phyloP scores from a whole-genome alignment of 176 grass and related monocot species.

The Aegilops tauschii region DNA sequence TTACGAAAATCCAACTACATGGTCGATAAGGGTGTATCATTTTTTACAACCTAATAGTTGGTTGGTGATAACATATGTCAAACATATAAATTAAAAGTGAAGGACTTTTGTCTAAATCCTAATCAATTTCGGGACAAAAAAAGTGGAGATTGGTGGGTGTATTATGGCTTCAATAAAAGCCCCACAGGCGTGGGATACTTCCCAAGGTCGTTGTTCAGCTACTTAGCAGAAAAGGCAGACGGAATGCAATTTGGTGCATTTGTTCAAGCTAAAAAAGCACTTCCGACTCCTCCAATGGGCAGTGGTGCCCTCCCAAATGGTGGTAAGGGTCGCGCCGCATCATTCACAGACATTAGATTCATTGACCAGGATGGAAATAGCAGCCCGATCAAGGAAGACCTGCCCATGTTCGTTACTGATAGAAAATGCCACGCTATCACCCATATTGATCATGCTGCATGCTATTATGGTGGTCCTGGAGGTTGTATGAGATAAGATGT shows the following conservation, averaged over 20 bases:
- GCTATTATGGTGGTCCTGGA: background rate
- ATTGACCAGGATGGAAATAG: background rate
- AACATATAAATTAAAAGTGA: background rate
- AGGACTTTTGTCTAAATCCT: background rate
- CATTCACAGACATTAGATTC: background rate
- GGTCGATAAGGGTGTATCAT: background rate
- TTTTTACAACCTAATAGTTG: background rate
- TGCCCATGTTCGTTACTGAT: background rate
- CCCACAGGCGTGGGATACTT: background rate
- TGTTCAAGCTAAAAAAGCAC: background rate
- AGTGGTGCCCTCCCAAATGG: background rate
- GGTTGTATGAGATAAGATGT: background rate
- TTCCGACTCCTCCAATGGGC: background rate
- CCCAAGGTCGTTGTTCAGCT: background rate
- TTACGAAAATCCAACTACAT: background rate
- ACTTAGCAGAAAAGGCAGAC: background rate
- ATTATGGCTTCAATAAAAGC: background rate
- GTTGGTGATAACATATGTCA: background rate
- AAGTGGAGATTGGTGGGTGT: too few species aligned
- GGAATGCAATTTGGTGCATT: background rate
- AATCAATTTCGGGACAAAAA: background rate
- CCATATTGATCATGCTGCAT: background rate
- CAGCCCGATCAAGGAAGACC: background rate
- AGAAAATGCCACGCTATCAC: background rate
- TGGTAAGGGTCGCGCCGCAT: background rate